phyloP scores from a whole-genome alignment of 805 yeast species.

The Candida dendrica region DNA sequence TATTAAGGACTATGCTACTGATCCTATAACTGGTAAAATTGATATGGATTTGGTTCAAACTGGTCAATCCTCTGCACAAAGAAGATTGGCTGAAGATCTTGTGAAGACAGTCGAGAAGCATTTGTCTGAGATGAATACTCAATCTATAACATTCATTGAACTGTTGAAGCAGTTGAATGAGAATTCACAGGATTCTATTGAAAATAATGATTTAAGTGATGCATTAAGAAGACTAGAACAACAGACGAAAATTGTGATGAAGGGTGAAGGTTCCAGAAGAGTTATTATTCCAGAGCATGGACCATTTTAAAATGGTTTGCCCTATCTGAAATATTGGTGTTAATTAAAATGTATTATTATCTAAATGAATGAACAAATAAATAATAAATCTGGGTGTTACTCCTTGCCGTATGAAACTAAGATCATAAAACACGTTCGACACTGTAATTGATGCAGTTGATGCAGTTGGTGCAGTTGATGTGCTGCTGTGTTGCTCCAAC shows the following conservation, averaged over 20 bases:
- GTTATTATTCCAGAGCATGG: constrained; percentile 33
- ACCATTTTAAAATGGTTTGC: neutral
- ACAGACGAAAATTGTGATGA: constrained; percentile 61
- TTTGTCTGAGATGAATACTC: constrained; percentile 33
- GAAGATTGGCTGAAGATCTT: constrained; percentile 69
- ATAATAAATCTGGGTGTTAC: no score
- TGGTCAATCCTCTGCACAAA: constrained; percentile 84
- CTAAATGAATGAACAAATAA: no score
- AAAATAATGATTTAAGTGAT: constrained; percentile 63
- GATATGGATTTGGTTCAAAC: constrained; percentile 97
- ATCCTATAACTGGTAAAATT: constrained; percentile 92
- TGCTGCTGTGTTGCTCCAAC: no score
- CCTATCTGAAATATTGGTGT: neutral
- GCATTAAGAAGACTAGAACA: constrained; percentile 59
- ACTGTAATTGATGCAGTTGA: no score
- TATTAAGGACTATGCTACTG: constrained; percentile 96
- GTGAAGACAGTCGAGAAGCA: constrained; percentile 46
- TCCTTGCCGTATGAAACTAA: no score
- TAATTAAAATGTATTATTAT: no score
- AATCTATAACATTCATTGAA: constrained; percentile 44
- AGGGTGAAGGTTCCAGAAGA: constrained; percentile 69
- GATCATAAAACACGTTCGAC: no score
- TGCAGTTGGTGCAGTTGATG: no score
- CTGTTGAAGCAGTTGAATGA: constrained; percentile 60
- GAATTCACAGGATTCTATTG: constrained; percentile 55